Percentiles rank a stretch among this genome's conserved stretches.
Conservation (phyloP, 2,329 filamentous ascomycete species). For the Septoria linicola region DNA sequence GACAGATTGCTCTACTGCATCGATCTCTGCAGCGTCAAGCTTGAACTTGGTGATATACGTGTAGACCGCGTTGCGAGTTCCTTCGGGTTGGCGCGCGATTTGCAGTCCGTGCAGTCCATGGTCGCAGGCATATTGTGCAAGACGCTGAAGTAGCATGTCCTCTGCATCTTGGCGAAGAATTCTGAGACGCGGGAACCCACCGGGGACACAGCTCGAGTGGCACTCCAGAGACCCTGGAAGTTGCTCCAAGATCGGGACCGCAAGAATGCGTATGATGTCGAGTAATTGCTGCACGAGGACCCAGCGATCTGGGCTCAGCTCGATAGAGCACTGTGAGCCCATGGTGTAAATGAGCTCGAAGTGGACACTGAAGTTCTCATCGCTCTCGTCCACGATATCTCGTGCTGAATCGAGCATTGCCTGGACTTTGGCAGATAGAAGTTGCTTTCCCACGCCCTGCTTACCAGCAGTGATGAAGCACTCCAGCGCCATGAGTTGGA, state of each 20-base stretch:
- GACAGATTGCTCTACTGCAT: constrained; percentile 15
- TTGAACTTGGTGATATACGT: constrained; percentile 26
- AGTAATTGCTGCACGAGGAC: constrained; percentile 40
- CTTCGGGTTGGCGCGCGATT: constrained; percentile 20
- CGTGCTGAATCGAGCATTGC: constrained; percentile 40
- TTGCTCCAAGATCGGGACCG: constrained; percentile 4
- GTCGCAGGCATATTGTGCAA: constrained; percentile 39
- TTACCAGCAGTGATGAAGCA: constrained; percentile 54
- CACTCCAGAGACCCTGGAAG: constrained; percentile 25
- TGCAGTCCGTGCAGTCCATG: constrained; percentile 29
- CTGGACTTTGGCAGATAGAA: constrained; percentile 17
- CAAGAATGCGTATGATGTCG: constrained; percentile 28
- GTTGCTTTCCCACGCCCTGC: constrained; percentile 42
- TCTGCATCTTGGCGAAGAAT: constrained; percentile 50
- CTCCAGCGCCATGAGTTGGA: constrained; percentile 62
- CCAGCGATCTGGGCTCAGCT: constrained; percentile 45
- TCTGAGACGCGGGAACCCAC: constrained; percentile 56
- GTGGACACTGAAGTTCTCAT: constrained; percentile 44
- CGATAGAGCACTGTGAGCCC: constrained; percentile 42
- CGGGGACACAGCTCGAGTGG: not conserved
- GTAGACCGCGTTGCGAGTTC: constrained; percentile 20
- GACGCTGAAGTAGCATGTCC: constrained; percentile 42
- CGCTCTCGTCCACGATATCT: constrained; percentile 65
- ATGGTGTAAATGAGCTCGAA: constrained; percentile 49
- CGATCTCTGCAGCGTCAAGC: constrained; percentile 12